These are phyloP conservation scores for Nigrospora osmanthi DNA, from an alignment of 2,329 filamentous ascomycete genomes.

Conservation along the genomic window DNA sequence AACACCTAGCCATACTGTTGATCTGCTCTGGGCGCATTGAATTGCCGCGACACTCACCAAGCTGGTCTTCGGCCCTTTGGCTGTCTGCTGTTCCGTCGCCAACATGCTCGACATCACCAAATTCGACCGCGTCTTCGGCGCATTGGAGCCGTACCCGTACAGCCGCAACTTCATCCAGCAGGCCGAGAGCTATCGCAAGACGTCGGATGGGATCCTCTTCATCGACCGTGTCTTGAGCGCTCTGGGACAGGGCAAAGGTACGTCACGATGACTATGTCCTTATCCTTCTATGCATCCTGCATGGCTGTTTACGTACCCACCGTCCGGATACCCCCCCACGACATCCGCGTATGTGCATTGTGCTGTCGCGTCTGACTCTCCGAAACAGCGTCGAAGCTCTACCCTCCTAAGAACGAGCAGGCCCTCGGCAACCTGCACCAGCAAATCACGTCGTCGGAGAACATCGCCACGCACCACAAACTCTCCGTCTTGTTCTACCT, in stretches of 20 bases:
- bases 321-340: too few relatives aligned
- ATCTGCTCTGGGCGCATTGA: too few relatives aligned
- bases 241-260: slow-evolving; percentile 63
- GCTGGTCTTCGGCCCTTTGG: too few relatives aligned
- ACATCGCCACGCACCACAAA: slow-evolving; percentile 66
- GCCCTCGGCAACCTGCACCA: slow-evolving; percentile 63
- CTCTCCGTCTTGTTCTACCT: slow-evolving; percentile 79
- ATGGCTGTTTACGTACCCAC: too few relatives aligned
- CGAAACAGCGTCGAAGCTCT: slow-evolving; percentile 47
- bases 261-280: slow-evolving; percentile 3
- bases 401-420: slow-evolving; percentile 65
- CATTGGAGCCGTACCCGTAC: slow-evolving; percentile 53
- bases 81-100: neutral
- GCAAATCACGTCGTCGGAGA: slow-evolving; percentile 54
- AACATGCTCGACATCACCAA: slow-evolving; percentile 57
- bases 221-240: slow-evolving; percentile 70
- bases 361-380: neutral
- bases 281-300: too few relatives aligned
- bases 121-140: slow-evolving; percentile 61
- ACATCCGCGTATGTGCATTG: neutral
- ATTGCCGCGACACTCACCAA: too few relatives aligned
- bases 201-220: slow-evolving; percentile 64
- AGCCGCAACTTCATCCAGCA: slow-evolving; percentile 51
- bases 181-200: slow-evolving; percentile 60
- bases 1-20: too few relatives aligned